Evolutionary conservation across 2,329 filamentous ascomycete species (phyloP).

Genomic region (Coleophoma cylindrospora): DNA sequence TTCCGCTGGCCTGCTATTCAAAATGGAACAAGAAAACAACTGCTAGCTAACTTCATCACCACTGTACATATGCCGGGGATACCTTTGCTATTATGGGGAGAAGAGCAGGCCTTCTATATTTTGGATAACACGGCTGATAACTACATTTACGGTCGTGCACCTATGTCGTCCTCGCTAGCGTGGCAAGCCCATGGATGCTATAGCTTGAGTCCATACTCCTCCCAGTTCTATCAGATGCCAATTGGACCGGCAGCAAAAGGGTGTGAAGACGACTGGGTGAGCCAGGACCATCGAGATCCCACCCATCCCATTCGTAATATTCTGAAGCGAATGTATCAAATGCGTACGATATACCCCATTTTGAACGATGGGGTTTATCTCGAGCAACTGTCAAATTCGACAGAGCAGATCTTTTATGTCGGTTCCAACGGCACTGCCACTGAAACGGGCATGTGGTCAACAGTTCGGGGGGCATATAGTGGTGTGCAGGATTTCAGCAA

Average conservation of each 20-base stretch:
- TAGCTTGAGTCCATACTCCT: slow-evolving; percentile 37
- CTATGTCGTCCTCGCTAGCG: slow-evolving; percentile 55
- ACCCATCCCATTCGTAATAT: slow-evolving; percentile 55
- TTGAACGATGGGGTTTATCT: slow-evolving; percentile 55
- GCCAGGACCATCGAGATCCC: slow-evolving; percentile 57
- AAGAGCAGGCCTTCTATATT: slow-evolving; percentile 61
- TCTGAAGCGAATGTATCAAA: slow-evolving; percentile 55
- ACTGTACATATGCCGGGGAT: slow-evolving; percentile 57
- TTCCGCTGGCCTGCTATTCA: slow-evolving; percentile 57
- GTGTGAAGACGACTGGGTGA: slow-evolving; percentile 51
- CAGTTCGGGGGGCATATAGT: slow-evolving; percentile 44
- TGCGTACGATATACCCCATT: slow-evolving; percentile 48
- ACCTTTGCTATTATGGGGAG: slow-evolving; percentile 56
- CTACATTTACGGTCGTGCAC: slow-evolving; percentile 59
- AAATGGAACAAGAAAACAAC: slow-evolving; percentile 49
- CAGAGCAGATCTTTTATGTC: slow-evolving; percentile 13
- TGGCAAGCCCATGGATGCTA: slow-evolving; percentile 64
- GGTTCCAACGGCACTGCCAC: slow-evolving; percentile 46
- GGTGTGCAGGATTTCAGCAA: slow-evolving; percentile 44
- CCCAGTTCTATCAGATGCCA: slow-evolving; percentile 53
- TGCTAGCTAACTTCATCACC: slow-evolving; percentile 54
- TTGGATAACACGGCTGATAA: slow-evolving; percentile 59
- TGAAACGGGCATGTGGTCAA: slow-evolving; percentile 55
- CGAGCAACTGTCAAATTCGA: slow-evolving; percentile 50
- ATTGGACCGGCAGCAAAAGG: slow-evolving; percentile 47